phyloP scores from a whole-genome alignment of 345 rosid species.

The Kernera saxatilis region DNA sequence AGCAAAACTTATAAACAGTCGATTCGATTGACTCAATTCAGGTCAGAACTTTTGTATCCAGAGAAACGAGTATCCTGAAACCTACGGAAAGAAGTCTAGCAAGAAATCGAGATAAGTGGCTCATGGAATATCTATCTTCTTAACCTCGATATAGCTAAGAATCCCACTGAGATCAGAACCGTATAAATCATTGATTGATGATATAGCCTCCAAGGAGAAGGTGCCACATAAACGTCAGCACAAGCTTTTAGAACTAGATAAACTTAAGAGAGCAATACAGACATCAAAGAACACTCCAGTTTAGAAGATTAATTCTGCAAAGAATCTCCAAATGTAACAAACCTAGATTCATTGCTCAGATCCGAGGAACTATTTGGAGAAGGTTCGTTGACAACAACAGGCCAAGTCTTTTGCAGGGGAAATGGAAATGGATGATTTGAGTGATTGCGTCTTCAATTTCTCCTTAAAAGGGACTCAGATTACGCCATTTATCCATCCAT shows the following conservation, averaged over 20 bases:
- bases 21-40: neutral
- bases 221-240: neutral
- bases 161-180: constrained; percentile 48
- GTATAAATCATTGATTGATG: constrained; percentile 42
- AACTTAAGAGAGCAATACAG: neutral
- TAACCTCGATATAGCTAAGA: constrained; percentile 54
- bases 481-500: constrained; percentile 92
- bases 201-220: constrained; percentile 47
- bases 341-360: neutral
- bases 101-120: neutral
- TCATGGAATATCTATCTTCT: neutral
- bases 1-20: neutral
- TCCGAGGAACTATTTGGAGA: neutral
- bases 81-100: no score
- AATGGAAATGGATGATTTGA: constrained; percentile 19
- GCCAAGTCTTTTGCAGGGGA: neutral
- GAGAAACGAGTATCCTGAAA: neutral
- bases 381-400: neutral
- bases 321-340: neutral
- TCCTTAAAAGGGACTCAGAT: constrained; percentile 40
- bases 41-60: neutral
- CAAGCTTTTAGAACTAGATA: neutral
- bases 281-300: neutral
- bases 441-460: constrained; percentile 38
- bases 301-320: no score